Evolutionary conservation across 202 grass and related monocot genomes (phyloP).

Genomic region (Schoenoplectus triqueter): DNA sequence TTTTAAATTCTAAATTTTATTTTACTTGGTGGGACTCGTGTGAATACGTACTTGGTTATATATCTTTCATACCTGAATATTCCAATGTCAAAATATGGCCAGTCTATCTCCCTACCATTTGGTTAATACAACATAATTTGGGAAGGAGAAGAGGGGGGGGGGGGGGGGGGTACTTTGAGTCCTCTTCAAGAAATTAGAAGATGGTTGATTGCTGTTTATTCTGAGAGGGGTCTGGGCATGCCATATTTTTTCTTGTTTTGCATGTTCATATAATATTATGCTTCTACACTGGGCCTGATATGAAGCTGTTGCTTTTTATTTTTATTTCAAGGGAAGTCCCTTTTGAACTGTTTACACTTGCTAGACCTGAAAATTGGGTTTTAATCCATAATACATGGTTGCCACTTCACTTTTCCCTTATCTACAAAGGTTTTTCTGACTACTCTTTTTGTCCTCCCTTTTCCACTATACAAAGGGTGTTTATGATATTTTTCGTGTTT

Average conservation of each 20-base stretch:
- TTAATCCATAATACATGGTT: neutral
- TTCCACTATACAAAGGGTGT: neutral
- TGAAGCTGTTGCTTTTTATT: constrained; percentile 21
- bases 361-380: neutral
- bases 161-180: neutral
- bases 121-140: neutral
- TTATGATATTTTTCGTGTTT: neutral
- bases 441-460: neutral
- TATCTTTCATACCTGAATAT: constrained; percentile 4
- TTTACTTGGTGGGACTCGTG: neutral
- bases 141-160: neutral
- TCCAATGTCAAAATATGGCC: neutral
- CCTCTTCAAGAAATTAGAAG: neutral
- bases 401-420: neutral
- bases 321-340: neutral
- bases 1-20: neutral
- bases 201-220: constrained; percentile 14
- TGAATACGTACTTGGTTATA: constrained; percentile 9
- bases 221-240: neutral
- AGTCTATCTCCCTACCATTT: neutral
- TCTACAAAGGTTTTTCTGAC: neutral
- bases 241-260: neutral
- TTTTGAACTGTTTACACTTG: neutral
- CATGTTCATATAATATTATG: neutral
- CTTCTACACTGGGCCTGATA: neutral